phyloP scores from a whole-genome alignment of 768 basidiomycete species.

The Tricholoma furcatifolium region DNA sequence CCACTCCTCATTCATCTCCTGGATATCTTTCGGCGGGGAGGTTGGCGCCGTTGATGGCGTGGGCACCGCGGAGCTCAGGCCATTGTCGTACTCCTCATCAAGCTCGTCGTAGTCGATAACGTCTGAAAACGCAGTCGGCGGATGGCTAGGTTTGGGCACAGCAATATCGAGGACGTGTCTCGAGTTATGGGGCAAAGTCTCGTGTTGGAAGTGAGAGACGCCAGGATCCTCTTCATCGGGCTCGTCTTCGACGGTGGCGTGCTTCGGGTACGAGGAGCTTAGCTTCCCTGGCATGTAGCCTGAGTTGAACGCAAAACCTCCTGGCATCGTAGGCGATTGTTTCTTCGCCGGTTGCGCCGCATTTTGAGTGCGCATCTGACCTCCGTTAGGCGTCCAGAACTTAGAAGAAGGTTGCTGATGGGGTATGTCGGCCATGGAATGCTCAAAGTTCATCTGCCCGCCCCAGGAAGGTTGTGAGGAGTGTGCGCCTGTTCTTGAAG shows the following conservation, averaged over 20 bases:
- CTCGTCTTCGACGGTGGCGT: constrained; percentile 45
- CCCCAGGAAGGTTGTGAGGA: constrained; percentile 9
- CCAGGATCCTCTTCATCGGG: constrained; percentile 40
- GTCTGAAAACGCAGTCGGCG: constrained; percentile 33
- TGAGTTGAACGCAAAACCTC: not conserved
- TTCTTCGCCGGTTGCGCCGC: not conserved
- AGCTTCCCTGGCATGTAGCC: not conserved
- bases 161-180: constrained; percentile 34
- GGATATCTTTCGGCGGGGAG: constrained; percentile 25
- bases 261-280: constrained; percentile 22
- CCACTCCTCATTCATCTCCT: constrained; percentile 25
- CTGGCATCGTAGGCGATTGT: constrained; percentile 9
- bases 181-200: constrained; percentile 35
- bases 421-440: not conserved
- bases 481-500: constrained; percentile 3
- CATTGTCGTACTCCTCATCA: constrained; percentile 18
- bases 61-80: constrained; percentile 21
- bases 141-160: constrained; percentile 42
- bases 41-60: constrained; percentile 27
- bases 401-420: constrained; percentile 5
- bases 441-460: constrained; percentile 3
- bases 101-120: constrained; percentile 33
- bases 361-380: constrained; percentile 14
- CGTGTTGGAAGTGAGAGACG: constrained; percentile 17
- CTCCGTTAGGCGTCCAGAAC: constrained; percentile 17